phyloP scores from a whole-genome alignment of 345 rosid genomes.

The Camelina sativa region DNA sequence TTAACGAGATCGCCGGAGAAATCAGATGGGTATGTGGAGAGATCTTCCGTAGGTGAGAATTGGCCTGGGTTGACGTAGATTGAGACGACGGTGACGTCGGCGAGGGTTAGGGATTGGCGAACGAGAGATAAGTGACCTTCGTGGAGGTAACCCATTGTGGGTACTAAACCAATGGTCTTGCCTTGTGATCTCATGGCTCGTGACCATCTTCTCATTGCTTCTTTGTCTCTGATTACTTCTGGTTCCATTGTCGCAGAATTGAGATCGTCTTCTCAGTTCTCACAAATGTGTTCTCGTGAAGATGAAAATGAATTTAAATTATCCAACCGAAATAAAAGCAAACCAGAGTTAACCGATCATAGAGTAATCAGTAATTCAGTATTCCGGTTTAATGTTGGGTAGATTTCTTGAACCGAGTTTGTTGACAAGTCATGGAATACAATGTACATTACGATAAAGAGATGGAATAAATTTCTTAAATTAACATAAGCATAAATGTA shows the following conservation, averaged over 20 bases:
- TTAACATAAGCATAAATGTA: too few species aligned
- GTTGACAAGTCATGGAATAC: too few species aligned
- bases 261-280: neutral
- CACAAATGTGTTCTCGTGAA: neutral
- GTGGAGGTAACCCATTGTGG: constrained; percentile 96
- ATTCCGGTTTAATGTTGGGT: neutral
- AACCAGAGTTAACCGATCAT: neutral
- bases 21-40: constrained; percentile 92
- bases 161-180: constrained; percentile 72
- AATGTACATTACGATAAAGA: too few species aligned
- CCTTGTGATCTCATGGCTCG: constrained; percentile 63
- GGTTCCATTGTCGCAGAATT: constrained; percentile 42
- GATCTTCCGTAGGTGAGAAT: constrained; percentile 87
- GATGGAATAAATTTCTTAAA: too few species aligned
- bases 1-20: constrained; percentile 72
- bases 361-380: neutral
- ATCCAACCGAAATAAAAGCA: neutral
- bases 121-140: constrained; percentile 82
- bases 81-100: constrained; percentile 71
- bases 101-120: constrained; percentile 55
- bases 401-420: neutral
- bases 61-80: constrained; percentile 97
- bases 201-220: constrained; percentile 81
- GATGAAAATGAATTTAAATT: neutral
- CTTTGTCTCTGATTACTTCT: constrained; percentile 58